These are phyloP conservation scores for Chondrostereum purpureum DNA, from an alignment of 1,284 basidiomycete genomes.

Conservation along the genomic window DNA sequence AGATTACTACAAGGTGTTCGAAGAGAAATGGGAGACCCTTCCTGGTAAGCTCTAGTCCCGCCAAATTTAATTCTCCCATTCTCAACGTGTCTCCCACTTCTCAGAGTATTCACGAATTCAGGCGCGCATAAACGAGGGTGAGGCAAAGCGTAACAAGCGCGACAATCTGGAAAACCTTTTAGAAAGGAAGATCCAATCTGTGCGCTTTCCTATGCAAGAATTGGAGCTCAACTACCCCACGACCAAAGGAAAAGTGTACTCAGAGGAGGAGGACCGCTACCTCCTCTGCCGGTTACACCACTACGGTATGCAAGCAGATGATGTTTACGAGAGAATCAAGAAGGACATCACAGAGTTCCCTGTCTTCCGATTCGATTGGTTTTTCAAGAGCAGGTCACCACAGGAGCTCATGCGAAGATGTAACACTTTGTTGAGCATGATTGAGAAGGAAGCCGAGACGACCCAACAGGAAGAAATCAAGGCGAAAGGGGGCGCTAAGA, in stretches of 20 bases:
- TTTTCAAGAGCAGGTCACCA: slow-evolving; percentile 92
- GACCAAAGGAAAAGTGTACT: slow-evolving; percentile 94
- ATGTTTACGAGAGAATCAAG: slow-evolving; percentile 95
- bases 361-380: slow-evolving; percentile 98
- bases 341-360: slow-evolving; percentile 94
- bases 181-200: slow-evolving; percentile 73
- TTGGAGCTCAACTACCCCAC: slow-evolving; percentile 91
- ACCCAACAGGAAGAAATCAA: slow-evolving; percentile 61
- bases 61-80: background rate
- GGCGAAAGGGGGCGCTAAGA: slow-evolving; percentile 51
- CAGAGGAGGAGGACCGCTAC: slow-evolving; percentile 96
- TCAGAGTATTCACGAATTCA: slow-evolving; percentile 79
- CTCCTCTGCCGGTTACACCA: slow-evolving; percentile 86
- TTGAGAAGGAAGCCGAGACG: slow-evolving; percentile 83
- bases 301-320: slow-evolving; percentile 89
- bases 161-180: slow-evolving; percentile 77
- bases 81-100: background rate
- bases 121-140: slow-evolving; percentile 76
- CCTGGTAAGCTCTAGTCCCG: slow-evolving; percentile 43
- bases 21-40: slow-evolving; percentile 85
- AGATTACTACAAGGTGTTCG: slow-evolving; percentile 82
- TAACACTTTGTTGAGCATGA: slow-evolving; percentile 84
- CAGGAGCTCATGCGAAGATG: slow-evolving; percentile 89
- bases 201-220: slow-evolving; percentile 89
- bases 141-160: slow-evolving; percentile 83